Conservation (phyloP, 371 early-diverging fungal species). For the Rhizopus sp. region DNA sequence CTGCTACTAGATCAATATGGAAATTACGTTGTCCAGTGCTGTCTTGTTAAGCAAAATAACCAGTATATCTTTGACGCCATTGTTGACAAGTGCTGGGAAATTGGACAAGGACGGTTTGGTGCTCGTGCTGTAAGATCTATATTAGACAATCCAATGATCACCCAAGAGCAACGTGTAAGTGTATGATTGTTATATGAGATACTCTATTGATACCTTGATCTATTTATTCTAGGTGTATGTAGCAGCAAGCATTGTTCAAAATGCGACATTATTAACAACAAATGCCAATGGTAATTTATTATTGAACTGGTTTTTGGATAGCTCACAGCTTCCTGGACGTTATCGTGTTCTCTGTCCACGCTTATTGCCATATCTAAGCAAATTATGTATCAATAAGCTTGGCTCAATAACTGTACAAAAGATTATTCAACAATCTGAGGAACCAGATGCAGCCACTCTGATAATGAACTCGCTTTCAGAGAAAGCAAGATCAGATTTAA, state of each 20-base stretch:
- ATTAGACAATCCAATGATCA: slow-evolving; percentile 68
- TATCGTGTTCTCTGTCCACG: slow-evolving; percentile 77
- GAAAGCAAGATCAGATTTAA: slow-evolving; percentile 14
- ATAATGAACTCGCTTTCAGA: slow-evolving; percentile 27
- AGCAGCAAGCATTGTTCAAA: slow-evolving; percentile 78
- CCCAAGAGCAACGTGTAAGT: slow-evolving; percentile 34
- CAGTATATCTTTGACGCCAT: slow-evolving; percentile 86
- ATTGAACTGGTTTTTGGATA: slow-evolving; percentile 88
- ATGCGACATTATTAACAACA: slow-evolving; percentile 74
- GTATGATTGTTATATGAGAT: not conserved
- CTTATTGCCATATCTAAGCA: slow-evolving; percentile 75
- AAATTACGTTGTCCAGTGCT: slow-evolving; percentile 89
- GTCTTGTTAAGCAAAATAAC: slow-evolving; percentile 66
- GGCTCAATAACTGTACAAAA: slow-evolving; percentile 80
- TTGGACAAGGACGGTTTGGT: slow-evolving; percentile 83
- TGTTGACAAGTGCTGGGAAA: slow-evolving; percentile 69
- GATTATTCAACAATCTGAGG: slow-evolving; percentile 83
- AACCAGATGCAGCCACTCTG: slow-evolving; percentile 58
- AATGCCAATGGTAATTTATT: slow-evolving; percentile 88
- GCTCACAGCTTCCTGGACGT: slow-evolving; percentile 79
- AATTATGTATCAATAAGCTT: slow-evolving; percentile 84
- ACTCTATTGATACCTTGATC: not conserved
- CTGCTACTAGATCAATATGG: slow-evolving; percentile 86
- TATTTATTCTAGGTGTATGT: slow-evolving; percentile 66
- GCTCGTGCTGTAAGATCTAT: slow-evolving; percentile 83